phyloP scores from a whole-genome alignment of 2,329 filamentous ascomycete species.

The Verticillium dahliae region DNA sequence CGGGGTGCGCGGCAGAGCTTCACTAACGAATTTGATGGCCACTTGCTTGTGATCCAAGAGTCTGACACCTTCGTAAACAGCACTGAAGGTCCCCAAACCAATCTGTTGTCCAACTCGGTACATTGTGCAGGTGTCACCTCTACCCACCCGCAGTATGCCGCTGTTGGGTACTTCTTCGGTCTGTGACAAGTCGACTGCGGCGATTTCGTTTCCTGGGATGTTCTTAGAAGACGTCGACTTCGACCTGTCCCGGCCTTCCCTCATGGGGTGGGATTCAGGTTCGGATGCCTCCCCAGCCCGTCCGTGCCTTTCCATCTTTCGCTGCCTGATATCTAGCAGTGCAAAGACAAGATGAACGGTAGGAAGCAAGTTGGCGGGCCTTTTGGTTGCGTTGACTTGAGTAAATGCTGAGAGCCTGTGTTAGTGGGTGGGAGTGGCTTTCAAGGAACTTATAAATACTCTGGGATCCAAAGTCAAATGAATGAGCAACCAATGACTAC shows the following conservation, averaged over 20 bases:
- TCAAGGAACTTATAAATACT: neutral
- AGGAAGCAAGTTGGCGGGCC: neutral
- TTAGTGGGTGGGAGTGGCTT: neutral
- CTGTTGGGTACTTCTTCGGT: neutral
- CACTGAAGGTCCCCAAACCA: constrained; percentile 36
- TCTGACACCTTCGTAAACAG: constrained; percentile 98
- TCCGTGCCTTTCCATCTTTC: neutral
- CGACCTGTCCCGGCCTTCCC: neutral
- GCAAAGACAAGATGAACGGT: neutral
- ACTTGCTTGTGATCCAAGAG: constrained; percentile 98
- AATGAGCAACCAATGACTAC: neutral
- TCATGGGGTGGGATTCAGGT: neutral
- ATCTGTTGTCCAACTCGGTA: no score
- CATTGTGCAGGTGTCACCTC: neutral
- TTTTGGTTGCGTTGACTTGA: neutral
- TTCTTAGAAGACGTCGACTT: neutral
- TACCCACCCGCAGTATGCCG: neutral
- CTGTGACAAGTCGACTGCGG: neutral
- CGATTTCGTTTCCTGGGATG: neutral
- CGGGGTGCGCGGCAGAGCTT: neutral
- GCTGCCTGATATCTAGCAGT: neutral
- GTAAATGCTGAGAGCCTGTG: neutral
- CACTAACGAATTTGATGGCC: constrained; percentile 94
- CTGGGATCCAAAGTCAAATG: neutral
- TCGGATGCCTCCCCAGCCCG: neutral